Conservation (phyloP, 2,329 filamentous ascomycete species). For the Zymoseptoria crescenta region DNA sequence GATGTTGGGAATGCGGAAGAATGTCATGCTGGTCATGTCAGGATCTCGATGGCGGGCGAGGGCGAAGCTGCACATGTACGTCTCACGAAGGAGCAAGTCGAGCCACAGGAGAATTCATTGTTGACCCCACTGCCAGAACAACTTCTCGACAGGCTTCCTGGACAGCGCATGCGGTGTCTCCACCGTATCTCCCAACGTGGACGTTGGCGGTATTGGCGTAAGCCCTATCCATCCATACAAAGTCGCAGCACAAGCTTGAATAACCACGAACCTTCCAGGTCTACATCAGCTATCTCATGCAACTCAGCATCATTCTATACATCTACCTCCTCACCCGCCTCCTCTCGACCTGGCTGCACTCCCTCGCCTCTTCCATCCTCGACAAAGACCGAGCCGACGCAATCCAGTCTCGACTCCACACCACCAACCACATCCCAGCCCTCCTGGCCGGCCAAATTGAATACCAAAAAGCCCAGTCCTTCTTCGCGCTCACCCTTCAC, state of each 20-base stretch:
- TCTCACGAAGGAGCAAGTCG: not conserved
- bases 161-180: conserved; percentile 5
- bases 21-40: not conserved
- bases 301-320: conserved; percentile 8
- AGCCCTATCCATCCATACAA: not conserved
- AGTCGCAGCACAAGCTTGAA: not conserved
- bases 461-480: conserved; percentile 10
- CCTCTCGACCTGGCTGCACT: conserved; percentile 4
- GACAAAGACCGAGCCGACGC: not conserved
- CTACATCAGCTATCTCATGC: conserved; percentile 11
- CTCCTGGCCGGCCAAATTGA: conserved; percentile 8
- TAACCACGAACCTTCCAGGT: not conserved
- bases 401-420: conserved; percentile 1
- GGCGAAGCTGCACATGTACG: not conserved
- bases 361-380: not conserved
- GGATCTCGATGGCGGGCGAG: not conserved
- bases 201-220: conserved; percentile 8
- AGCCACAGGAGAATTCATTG: not conserved
- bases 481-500: conserved; percentile 10
- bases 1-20: not conserved
- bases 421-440: conserved; percentile 6
- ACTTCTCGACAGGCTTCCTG: not conserved
- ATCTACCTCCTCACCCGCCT: conserved; percentile 6
- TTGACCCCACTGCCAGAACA: not conserved
- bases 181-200: conserved; percentile 4